Base-by-base conservation (phyloP, 805 yeast genomes). In the Yarrowia sp. region DNA sequence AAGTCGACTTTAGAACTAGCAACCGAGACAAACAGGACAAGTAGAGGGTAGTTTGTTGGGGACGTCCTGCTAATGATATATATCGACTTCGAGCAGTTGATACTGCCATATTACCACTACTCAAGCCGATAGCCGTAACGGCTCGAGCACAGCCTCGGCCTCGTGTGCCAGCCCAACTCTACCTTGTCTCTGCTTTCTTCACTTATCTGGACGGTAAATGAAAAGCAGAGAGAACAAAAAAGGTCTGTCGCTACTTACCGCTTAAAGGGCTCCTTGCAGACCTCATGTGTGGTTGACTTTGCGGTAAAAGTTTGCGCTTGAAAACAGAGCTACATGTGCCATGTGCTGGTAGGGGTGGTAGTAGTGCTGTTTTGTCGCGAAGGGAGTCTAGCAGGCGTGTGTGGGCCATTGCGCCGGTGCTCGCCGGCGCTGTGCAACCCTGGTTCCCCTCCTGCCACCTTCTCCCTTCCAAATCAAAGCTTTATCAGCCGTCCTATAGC, bases 221-320 rank as follows among this genome's bases (percentile, higher is more conserved):
- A 45, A 45, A 15, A 19, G 26, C 36, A 32, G 35, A n/a, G 16
- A 11, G 42, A 16, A 16, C 19, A 36, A 36, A 53, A 35, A 53
- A 11, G 22, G 10, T 10, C 58, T 10, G 38, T 53, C 43, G 58
- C 58, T 53, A 40, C 61, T 38, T 26, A 41, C 61, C 61, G 61
- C 61, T 55, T 40, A 55, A 40, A 40, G 61, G 45, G 46, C 46
- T 55, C 36, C 46, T 41, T 55, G 61, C 61, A 55, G 35, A 38
- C 26, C 22, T 22, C 35, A 55, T 41, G 61, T 55, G 46, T 8
- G 14, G 16, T 55, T 19, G 58, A 52, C 56, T 53, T 53, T 53
- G 59, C 22, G 59, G 43, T 19, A 55, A 55, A 55, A 55, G 61
- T 55, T 55, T 55, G 61, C 61, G 46, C 61, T 55, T 55, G 61